Evolutionary conservation across 768 basidiomycete species (phyloP).

Genomic region (Lentinula raphanica): DNA sequence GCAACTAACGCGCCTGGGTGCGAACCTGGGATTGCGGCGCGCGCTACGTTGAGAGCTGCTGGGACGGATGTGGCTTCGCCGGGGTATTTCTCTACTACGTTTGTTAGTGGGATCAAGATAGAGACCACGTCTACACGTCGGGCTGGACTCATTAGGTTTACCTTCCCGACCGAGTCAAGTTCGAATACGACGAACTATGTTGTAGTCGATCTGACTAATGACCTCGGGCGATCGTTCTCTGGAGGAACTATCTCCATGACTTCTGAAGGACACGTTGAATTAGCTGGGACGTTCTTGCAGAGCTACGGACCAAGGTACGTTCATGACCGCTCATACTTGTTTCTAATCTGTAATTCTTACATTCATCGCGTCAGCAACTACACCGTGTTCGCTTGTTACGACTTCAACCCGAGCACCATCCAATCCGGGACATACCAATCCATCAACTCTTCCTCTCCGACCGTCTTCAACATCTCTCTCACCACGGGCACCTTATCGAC

Average conservation of each 20-base stretch:
- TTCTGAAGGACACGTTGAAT: constrained; percentile 28
- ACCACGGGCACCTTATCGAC: constrained; percentile 16
- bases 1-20: constrained; percentile 27
- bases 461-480: constrained; percentile 27
- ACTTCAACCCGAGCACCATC: constrained; percentile 39
- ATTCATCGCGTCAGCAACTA: no score
- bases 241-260: constrained; percentile 35
- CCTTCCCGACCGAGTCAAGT: constrained; percentile 42
- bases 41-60: constrained; percentile 36
- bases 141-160: constrained; percentile 56
- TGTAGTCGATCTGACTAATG: constrained; percentile 41
- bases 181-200: constrained; percentile 38
- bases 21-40: constrained; percentile 34
- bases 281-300: constrained; percentile 42
- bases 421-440: constrained; percentile 36
- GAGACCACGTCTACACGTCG: constrained; percentile 59
- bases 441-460: constrained; percentile 25
- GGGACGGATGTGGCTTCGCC: constrained; percentile 40
- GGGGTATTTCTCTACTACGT: constrained; percentile 45
- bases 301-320: constrained; percentile 8
- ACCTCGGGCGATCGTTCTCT: constrained; percentile 41
- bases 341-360: constrained; percentile 30
- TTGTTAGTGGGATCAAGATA: constrained; percentile 40
- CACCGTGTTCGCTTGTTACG: constrained; percentile 44
- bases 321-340: neutral